Base-by-base conservation (phyloP, 176 grass and related monocot genomes). In the Ampelocalamus luodianensis region DNA sequence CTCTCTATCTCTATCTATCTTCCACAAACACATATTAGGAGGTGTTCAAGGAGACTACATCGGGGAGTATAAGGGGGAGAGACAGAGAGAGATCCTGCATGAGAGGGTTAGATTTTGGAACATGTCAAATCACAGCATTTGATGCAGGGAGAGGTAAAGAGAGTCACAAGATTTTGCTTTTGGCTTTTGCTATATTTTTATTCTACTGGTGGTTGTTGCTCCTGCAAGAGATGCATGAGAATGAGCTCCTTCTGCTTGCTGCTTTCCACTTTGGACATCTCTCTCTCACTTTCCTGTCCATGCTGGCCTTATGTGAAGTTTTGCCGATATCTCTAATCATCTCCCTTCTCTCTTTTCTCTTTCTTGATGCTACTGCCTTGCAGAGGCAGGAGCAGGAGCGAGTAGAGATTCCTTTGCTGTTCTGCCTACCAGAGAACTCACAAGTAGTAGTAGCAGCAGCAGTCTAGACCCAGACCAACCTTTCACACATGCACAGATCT, bases 401-500 rank as follows among this genome's bases (percentile, higher is more conserved):
- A 74, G 69, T 50, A 87, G 93, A 94, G 93, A 95, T 95, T 93
- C 88, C 85, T 73, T 89, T 89, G 75, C 60, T 81, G 79, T 92
- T 83, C 75, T 79, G 45, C 29, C 60, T 74, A 93, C 88, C 81
- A 55, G 69, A 79, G 85, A 81, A 69, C 85, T 88, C 86, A 87
- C 65, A 79, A 65, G 56, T 53, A 78, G 69, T n/a, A 68, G 77
- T 9, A 40, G 44, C 5, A 55, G 70, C 7, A 50, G 38, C 32
- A 50, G n/a, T 15, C 66, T 74, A 66, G 64, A 61, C 79, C 82
- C 50, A 64, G 37, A 32, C 60, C 50, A 42, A 58, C 26, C 14
- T 68, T 85, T 55, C 59, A 79, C 78, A 79, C 74, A 91, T 74
- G 58, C 58, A 89, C 62, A 94, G 83, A 83, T 91, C 82, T 93